Evolutionary conservation across 495 filamentous ascomycete species (phyloP), one percentile per base, ranked within the genome.

Genomic region (Hyaloscypha hepaticicola): DNA sequence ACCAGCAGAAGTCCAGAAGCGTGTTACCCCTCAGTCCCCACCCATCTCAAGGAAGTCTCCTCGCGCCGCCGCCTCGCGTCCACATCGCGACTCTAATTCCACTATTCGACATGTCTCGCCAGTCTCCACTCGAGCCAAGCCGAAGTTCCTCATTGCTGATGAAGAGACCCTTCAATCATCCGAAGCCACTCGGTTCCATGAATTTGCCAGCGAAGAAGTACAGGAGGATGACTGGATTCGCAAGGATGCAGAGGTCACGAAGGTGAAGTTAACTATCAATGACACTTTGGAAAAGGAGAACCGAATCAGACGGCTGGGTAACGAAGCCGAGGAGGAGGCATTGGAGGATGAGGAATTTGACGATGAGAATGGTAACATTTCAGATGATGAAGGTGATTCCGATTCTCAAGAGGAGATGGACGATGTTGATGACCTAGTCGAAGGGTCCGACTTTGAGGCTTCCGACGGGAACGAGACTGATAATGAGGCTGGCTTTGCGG

Each of bases 271-370:
- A 49, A 97, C 93, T 22, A 82, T 99, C 66, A 87, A 87, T 69
- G 96, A 98, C 74, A 95, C 93, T 25, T 82, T 99, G 70, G 83
- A 87, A 72, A 95, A 96, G 73, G 95, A 99, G 75, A 90, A 88
- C 67, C 90, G 84, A 11, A 96, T 99, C 69, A 86, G 95, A 53
- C 87, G 87, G 70, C 75, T 97, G 26, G 94, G 86, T 58, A 90
- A 96, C 76, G 95, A 99, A 75, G 95, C 87, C 9, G 94, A 97
- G 72, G 87, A 93, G 70, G 93, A 96, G 75, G 91, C 86, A 22
- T 73, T 89, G 14, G 83, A 90, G 31, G 89, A 91, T 31, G 87
- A 90, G 5, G 85, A 85, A 31, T 84, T 86, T 21, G 85, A 87
- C 3, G 83, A 87, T 27, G 81, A 84, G 16, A 77, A 77, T 4